phyloP scores from a whole-genome alignment of 257 asterid species.

The Verbascum thapsus region DNA sequence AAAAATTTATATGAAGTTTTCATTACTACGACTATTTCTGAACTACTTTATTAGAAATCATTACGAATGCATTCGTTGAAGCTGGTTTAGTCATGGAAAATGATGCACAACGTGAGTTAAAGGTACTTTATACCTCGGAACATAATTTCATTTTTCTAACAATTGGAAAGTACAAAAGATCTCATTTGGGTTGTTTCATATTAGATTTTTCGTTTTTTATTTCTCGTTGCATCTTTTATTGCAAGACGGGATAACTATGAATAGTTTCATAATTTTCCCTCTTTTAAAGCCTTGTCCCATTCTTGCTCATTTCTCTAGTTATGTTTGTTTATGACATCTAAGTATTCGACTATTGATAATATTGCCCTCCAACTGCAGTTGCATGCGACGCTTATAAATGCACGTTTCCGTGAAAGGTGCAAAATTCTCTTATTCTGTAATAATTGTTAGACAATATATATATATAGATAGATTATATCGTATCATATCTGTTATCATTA shows the following conservation, averaged over 20 bases:
- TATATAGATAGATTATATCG: too few relatives aligned
- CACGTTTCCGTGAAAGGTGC: conserved; percentile 75
- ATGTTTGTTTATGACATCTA: background rate
- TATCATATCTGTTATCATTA: too few relatives aligned
- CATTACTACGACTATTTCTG: conserved; percentile 33
- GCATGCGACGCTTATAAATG: conserved; percentile 94
- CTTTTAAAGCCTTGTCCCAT: too few relatives aligned
- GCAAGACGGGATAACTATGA: too few relatives aligned
- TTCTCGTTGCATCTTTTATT: too few relatives aligned
- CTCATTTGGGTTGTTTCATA: too few relatives aligned
- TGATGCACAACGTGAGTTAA: conserved; percentile 61
- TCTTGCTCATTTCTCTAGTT: too few relatives aligned
- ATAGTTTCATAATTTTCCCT: too few relatives aligned
- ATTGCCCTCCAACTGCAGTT: conserved; percentile 63
- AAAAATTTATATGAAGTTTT: conserved; percentile 14
- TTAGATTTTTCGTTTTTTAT: too few relatives aligned
- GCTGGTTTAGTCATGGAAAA: conserved; percentile 85
- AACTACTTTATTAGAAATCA: conserved; percentile 74
- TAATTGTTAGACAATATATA: conserved; percentile 17
- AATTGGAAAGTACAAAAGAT: too few relatives aligned
- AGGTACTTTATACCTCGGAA: conserved; percentile 53
- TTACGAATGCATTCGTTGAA: conserved; percentile 75
- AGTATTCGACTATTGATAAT: conserved; percentile 24
- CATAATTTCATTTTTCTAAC: too few relatives aligned
- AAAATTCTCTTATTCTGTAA: conserved; percentile 1